phyloP scores from a whole-genome alignment of 2,329 filamentous ascomycete genomes.

The Penicillium sp. region DNA sequence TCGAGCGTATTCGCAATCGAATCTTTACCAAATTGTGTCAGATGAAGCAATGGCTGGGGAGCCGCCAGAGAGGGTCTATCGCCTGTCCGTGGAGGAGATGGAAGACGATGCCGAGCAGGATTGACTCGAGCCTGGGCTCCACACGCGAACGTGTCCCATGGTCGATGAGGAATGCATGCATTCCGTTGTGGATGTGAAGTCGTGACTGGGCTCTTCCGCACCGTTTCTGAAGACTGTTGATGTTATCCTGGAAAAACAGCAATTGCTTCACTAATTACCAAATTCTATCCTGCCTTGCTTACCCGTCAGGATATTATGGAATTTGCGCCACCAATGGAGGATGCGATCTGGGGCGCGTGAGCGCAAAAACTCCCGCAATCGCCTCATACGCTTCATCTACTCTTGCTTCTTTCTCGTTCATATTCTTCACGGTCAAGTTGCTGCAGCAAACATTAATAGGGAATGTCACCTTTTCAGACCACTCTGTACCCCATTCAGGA shows the following conservation, averaged over 20 bases:
- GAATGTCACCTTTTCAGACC: no score
- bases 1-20: not conserved
- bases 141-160: not conserved
- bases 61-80: not conserved
- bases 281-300: not conserved
- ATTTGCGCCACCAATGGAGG: not conserved
- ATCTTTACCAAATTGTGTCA: not conserved
- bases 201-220: not conserved
- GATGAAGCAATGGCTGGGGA: not conserved
- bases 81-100: not conserved
- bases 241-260: not conserved
- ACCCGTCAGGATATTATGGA: not conserved
- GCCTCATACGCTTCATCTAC: no score
- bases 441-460: no score
- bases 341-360: not conserved
- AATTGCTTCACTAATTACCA: not conserved
- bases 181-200: not conserved
- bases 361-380: no score
- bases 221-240: not conserved
- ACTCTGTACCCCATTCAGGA: no score
- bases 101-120: not conserved
- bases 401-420: no score
- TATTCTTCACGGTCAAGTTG: no score
- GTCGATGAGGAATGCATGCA: conserved; percentile 1
- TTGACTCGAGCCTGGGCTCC: not conserved